These are phyloP conservation scores for Vitis rupestris DNA, from an alignment of 164 flowering plant species.

Conservation along the genomic window DNA sequence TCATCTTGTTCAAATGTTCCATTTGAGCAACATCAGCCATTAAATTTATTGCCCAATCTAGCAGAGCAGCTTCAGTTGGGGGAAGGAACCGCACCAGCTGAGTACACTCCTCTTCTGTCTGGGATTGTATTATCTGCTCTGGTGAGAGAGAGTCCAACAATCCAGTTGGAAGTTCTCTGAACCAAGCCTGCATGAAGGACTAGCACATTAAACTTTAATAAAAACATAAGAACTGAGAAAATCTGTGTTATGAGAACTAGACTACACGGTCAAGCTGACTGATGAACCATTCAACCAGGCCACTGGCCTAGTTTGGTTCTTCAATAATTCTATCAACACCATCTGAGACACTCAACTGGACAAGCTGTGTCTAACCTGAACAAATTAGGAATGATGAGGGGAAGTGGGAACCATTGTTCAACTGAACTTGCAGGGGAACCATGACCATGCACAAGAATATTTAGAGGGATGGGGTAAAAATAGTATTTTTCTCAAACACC, in stretches of 20 bases:
- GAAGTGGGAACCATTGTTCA: no score
- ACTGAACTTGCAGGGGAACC: no score
- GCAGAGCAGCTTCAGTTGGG: constrained; percentile 42
- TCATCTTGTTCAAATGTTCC: constrained; percentile 50
- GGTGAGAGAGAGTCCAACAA: constrained; percentile 44
- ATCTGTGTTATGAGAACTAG: no score
- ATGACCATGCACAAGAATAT: no score
- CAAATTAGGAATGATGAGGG: no score
- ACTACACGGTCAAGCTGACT: no score
- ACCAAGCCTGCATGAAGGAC: constrained; percentile 41
- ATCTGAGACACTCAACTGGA: no score
- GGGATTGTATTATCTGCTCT: constrained; percentile 45
- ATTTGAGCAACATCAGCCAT: constrained; percentile 57
- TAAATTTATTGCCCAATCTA: constrained; percentile 51
- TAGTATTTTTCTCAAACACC: no score
- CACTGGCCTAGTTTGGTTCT: background rate
- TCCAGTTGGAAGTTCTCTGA: constrained; percentile 52
- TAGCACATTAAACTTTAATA: background rate
- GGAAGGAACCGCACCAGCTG: constrained; percentile 42
- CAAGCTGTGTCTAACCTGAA: no score
- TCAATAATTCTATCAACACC: background rate
- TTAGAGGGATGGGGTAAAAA: no score
- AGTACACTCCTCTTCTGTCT: constrained; percentile 44
- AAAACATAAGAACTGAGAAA: no score
- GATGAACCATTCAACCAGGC: no score